Conservation (phyloP, 805 yeast species). For the Kuraishia hungarica region DNA sequence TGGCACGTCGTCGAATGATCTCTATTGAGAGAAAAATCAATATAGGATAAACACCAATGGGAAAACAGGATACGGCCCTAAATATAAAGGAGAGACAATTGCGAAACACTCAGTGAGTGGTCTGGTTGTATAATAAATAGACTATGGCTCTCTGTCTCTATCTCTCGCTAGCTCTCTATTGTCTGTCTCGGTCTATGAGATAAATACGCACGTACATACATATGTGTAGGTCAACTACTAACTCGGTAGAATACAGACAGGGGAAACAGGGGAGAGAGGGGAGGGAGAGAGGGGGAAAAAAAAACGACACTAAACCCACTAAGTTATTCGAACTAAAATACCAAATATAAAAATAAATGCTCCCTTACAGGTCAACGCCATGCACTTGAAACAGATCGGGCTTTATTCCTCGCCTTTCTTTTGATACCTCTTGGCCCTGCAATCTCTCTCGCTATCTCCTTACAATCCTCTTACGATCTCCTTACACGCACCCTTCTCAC, state of each 20-base stretch:
- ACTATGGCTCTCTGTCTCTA: not conserved
- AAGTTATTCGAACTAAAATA: too few relatives aligned
- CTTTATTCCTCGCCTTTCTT: not conserved
- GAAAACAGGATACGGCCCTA: not conserved
- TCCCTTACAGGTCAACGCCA: not conserved
- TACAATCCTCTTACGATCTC: not conserved
- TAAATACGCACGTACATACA: not conserved
- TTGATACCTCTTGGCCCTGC: not conserved
- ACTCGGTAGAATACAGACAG: not conserved
- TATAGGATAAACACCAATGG: not conserved
- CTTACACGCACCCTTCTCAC: not conserved
- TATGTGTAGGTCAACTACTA: too few relatives aligned
- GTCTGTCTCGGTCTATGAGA: not conserved
- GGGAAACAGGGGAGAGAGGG: too few relatives aligned
- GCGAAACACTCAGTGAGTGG: not conserved
- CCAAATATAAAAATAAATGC: not conserved
- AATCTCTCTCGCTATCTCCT: not conserved
- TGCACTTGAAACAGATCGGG: not conserved
- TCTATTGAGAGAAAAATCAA: not conserved
- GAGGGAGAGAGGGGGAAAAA: too few relatives aligned
- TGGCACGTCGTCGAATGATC: too few relatives aligned
- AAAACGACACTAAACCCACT: not conserved
- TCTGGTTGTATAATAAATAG: not conserved
- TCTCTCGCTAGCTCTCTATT: not conserved
- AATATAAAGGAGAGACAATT: not conserved